Base-by-base conservation (phyloP, 176 grass and related monocot species). In the Areca catechu region DNA sequence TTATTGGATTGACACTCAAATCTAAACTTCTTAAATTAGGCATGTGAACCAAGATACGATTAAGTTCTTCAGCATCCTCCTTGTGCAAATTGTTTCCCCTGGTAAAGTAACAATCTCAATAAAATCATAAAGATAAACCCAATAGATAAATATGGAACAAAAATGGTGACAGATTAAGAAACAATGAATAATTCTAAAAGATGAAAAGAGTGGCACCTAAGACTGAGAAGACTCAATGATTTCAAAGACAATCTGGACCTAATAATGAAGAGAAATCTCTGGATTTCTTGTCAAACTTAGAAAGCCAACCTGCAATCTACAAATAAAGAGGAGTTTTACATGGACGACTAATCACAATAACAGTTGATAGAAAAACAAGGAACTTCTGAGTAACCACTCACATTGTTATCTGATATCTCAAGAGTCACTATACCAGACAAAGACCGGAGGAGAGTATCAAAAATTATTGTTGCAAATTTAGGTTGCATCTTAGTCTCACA, bases 1-100 rank as follows among this genome's bases (percentile, higher is more conserved):
- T 77, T 70, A 97, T 76, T 43, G 87, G 76, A 60, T 97, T 97
- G 37, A 82, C 78, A 55, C 93, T 92, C 70, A 97, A 74, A 79
- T 97, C 93, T 62, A 97, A 85, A 69, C 79, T 74, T 63, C 52
- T 82, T 60, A 97, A 75, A 37, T 64, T 74, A 53, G 87, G 81
- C 66, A 88, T 85, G 65, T 69, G 82, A 73, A 71, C 63, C 83
- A 97, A 72, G 61, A 97, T 75, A 60, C 71, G 70, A 54, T 57
- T 49, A 71, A 97, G 81, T 69, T 78, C 87, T 53, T 85, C 75
- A 58, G 85, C 57, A 85, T 97, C 93, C 1, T 67, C 48, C 48
- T 75, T 60, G 22, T 78, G 69, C 48, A 97, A 88, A 82, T 84
- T 77, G 65, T 85, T 97, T 20, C 78, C 78, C 78, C 93, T 97